A percentile compares a stretch with the other conserved stretches of the same genome.
These are phyloP conservation scores for Mallotus repandus DNA, from an alignment of 441 rosid species.

Conservation along the genomic window DNA sequence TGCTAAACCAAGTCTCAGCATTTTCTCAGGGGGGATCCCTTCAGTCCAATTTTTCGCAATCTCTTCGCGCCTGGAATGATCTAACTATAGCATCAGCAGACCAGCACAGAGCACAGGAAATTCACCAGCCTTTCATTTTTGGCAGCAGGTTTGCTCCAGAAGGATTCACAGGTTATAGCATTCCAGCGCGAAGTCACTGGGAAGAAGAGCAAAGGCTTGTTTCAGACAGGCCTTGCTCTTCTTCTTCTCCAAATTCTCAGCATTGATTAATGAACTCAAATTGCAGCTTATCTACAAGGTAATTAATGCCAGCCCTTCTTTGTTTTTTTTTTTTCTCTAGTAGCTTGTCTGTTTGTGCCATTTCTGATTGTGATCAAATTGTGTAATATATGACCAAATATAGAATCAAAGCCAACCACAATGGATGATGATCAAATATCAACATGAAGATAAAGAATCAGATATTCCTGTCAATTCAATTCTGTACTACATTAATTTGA, in stretches of 20 bases:
- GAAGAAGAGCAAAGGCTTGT: slow-evolving; percentile 63
- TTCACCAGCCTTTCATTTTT: slow-evolving; percentile 42
- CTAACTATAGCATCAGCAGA: slow-evolving; percentile 40
- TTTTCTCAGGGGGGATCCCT: slow-evolving; percentile 96
- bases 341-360: no score
- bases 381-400: neutral
- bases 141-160: slow-evolving; percentile 55
- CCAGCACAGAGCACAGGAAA: slow-evolving; percentile 44
- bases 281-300: slow-evolving; percentile 9
- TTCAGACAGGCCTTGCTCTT: slow-evolving; percentile 57
- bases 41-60: slow-evolving; percentile 91
- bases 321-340: no score
- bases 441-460: slow-evolving; percentile 15
- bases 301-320: neutral
- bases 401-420: slow-evolving; percentile 2
- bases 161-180: slow-evolving; percentile 63
- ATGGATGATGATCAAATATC: slow-evolving; percentile 6
- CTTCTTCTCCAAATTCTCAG: slow-evolving; percentile 82
- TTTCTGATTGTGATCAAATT: neutral
- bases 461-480: slow-evolving; percentile 2
- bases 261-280: slow-evolving; percentile 38
- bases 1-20: slow-evolving; percentile 57
- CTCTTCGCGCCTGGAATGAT: slow-evolving; percentile 82
- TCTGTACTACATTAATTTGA: neutral
- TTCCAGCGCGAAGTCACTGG: slow-evolving; percentile 89